Evolutionary conservation across 441 rosid genomes (phyloP).

Genomic region (Pelargonium citronellum): DNA sequence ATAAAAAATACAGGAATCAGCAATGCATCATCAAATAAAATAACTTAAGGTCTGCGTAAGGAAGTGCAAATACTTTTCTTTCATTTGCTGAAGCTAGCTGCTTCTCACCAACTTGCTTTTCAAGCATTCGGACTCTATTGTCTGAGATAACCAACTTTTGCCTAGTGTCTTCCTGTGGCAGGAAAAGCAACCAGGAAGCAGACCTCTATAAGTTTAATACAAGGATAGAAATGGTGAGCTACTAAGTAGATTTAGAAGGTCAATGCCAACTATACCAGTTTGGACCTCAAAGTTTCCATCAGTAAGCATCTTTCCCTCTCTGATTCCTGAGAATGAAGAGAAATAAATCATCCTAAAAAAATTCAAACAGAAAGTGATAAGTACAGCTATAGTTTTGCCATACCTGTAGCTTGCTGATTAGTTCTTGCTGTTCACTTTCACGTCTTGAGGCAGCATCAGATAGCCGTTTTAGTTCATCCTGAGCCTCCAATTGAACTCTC

Average conservation of each 20-base stretch:
- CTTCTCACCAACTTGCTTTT: slow-evolving; percentile 72
- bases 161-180: slow-evolving; percentile 73
- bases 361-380: slow-evolving; percentile 16
- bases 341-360: slow-evolving; percentile 20
- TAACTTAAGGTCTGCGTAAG: slow-evolving; percentile 17
- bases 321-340: slow-evolving; percentile 48
- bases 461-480: slow-evolving; percentile 57
- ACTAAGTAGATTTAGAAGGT: background rate
- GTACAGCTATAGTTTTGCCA: slow-evolving; percentile 19
- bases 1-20: slow-evolving; percentile 1
- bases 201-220: background rate
- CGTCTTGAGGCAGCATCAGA: slow-evolving; percentile 54
- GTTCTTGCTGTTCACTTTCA: slow-evolving; percentile 70
- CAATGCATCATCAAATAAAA: background rate
- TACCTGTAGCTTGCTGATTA: slow-evolving; percentile 82
- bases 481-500: slow-evolving; percentile 71
- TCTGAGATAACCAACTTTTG: slow-evolving; percentile 75
- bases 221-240: background rate
- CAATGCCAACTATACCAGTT: slow-evolving; percentile 51
- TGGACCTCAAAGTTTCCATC: slow-evolving; percentile 68
- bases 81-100: slow-evolving; percentile 54
- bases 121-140: slow-evolving; percentile 83
- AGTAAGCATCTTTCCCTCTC: slow-evolving; percentile 70
- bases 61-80: slow-evolving; percentile 47
- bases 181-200: slow-evolving; percentile 12